Percentiles rank a stretch among this genome's conserved stretches.
Conservation (phyloP, 2,329 filamentous ascomycete genomes). For the Epichloe uncinata region DNA sequence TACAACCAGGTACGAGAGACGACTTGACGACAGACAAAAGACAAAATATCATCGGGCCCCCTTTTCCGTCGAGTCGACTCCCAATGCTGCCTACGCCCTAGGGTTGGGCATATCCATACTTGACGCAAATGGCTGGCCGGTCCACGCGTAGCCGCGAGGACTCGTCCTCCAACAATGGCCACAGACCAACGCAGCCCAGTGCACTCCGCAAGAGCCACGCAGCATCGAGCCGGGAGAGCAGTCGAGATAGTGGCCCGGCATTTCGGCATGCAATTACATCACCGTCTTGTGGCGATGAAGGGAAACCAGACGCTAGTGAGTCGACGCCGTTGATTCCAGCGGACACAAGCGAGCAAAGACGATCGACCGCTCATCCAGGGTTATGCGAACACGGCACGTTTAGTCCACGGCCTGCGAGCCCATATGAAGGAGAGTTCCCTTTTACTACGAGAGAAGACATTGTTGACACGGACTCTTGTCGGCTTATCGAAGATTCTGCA, state of each 20-base stretch:
- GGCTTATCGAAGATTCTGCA: constrained; percentile 26
- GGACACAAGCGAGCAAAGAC: constrained; percentile 5
- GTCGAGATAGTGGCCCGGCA: constrained; percentile 8
- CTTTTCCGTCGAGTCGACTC: neutral
- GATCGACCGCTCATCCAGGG: constrained; percentile 22
- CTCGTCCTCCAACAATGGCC: constrained; percentile 18
- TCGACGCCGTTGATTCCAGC: constrained; percentile 34
- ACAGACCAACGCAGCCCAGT: constrained; percentile 31
- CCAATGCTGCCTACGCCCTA: neutral
- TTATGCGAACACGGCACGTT: constrained; percentile 63
- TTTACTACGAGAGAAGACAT: constrained; percentile 17
- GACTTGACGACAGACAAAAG: neutral
- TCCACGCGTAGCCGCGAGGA: constrained; percentile 17
- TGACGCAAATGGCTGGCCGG: constrained; percentile 13
- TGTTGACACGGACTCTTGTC: constrained; percentile 19
- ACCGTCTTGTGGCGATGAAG: constrained; percentile 6
- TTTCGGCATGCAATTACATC: constrained; percentile 5
- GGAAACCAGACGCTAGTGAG: constrained; percentile 25
- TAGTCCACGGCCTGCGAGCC: constrained; percentile 49
- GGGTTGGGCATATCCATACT: neutral
- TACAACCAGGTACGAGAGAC: neutral
- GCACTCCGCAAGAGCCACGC: constrained; percentile 32
- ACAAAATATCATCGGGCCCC: neutral
- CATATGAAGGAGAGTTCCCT: constrained; percentile 21
- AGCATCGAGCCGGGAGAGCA: constrained; percentile 12